These are phyloP conservation scores for Pseudozyma tsukubaensis DNA, from an alignment of 1,284 basidiomycete genomes.

Conservation along the genomic window DNA sequence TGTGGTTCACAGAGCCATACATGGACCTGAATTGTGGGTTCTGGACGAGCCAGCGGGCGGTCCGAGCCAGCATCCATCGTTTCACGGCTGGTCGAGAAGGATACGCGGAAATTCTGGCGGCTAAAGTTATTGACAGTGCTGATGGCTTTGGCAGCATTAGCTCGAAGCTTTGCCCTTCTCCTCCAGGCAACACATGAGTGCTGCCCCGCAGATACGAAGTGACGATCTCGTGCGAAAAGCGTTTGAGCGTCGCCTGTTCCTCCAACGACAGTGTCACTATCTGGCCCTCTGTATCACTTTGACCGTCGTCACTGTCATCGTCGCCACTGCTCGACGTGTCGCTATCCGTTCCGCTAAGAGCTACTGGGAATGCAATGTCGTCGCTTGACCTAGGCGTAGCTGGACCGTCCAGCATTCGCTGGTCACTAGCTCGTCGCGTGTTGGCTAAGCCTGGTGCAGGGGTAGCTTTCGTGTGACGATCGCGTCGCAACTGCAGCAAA, in stretches of 20 bases:
- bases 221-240: slow-evolving; percentile 14
- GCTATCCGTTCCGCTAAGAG: slow-evolving; percentile 15
- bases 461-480: slow-evolving; percentile 20
- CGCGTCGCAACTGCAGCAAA: slow-evolving; percentile 27
- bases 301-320: slow-evolving; percentile 27
- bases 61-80: slow-evolving; percentile 29
- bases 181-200: neutral
- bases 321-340: slow-evolving; percentile 14
- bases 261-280: slow-evolving; percentile 9
- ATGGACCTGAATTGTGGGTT: slow-evolving; percentile 44
- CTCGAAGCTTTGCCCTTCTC: neutral
- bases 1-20: slow-evolving; percentile 7
- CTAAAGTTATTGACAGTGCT: neutral
- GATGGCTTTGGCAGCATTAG: neutral
- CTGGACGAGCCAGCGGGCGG: slow-evolving; percentile 32
- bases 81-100: slow-evolving; percentile 6
- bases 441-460: slow-evolving; percentile 4
- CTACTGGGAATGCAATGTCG: slow-evolving; percentile 17
- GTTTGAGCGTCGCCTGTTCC: slow-evolving; percentile 20
- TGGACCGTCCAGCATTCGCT: slow-evolving; percentile 14
- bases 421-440: slow-evolving; percentile 8
- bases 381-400: slow-evolving; percentile 46
- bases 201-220: slow-evolving; percentile 16
- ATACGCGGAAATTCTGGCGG: neutral
- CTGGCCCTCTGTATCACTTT: slow-evolving; percentile 16